phyloP scores from a whole-genome alignment of 106 monocot species.

The Iris macrosiphon region DNA sequence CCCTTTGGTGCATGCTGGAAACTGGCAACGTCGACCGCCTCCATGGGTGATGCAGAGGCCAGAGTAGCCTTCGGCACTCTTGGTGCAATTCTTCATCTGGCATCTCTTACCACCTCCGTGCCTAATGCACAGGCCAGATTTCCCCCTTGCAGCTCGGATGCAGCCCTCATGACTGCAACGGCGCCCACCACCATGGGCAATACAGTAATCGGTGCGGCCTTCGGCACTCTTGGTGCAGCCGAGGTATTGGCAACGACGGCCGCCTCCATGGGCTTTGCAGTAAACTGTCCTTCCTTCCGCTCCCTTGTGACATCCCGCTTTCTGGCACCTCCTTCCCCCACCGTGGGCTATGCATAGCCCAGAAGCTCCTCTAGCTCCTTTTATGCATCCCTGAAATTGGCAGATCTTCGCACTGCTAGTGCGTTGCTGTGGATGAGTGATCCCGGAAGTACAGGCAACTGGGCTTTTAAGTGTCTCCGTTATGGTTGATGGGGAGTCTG shows the following conservation, averaged over 20 bases:
- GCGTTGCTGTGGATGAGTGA: constrained; percentile 16
- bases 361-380: constrained; percentile 64
- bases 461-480: constrained; percentile 7
- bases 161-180: constrained; percentile 52
- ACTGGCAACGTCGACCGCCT: constrained; percentile 60
- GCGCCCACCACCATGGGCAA: constrained; percentile 61
- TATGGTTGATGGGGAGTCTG: constrained; percentile 14
- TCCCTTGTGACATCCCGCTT: constrained; percentile 50
- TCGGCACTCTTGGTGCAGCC: constrained; percentile 79
- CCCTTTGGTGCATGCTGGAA: constrained; percentile 42
- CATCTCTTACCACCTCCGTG: constrained; percentile 83
- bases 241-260: constrained; percentile 47
- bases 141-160: constrained; percentile 41
- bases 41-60: constrained; percentile 68
- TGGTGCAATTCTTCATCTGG: constrained; percentile 37
- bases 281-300: constrained; percentile 64
- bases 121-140: constrained; percentile 51
- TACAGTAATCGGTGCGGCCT: constrained; percentile 60
- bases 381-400: constrained; percentile 41
- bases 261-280: constrained; percentile 75
- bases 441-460: constrained; percentile 21
- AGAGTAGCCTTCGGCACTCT: constrained; percentile 63
- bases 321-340: constrained; percentile 62
- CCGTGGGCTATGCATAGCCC: constrained; percentile 66
- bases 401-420: constrained; percentile 38